Base-by-base conservation (phyloP, 208 protist species). In the Leishmania tarentolae region DNA sequence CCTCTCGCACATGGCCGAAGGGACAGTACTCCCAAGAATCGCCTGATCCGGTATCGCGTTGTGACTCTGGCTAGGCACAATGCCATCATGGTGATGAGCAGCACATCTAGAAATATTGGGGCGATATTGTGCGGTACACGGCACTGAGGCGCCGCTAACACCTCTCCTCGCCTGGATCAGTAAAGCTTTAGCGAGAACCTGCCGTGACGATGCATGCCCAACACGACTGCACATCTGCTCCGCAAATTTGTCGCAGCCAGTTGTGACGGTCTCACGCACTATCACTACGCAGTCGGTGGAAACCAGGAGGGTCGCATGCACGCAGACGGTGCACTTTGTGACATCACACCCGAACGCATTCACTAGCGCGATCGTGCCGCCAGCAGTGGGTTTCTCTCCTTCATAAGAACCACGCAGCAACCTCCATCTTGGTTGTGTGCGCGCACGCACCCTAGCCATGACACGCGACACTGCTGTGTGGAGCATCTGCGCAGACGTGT, bases 381-480 rank as follows among this genome's bases (percentile, higher is more conserved):
- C 83, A 15, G 90, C 84, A 52, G 77, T 76, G 28, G 86, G 63
- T 79, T 91, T 88, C 83, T 91, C 90, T 1, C 86, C 86, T 76
- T 93, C 91, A 93, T 44, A 93, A 83, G 68, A 93, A 91, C 31
- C 88, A 88, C 28, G 90, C 84, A 0, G 88, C 88, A 72, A 82
- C 88, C 46, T 87, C 78, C 82, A 93, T 87, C 42, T 80, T 74
- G 19, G 83, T 37, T n/a, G 46, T 61, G 61, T 86, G 79, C 35
- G 75, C 81, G 72, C 90, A 91, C 46, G 78, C 57, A 81, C 63
- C 44, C 53, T 74, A 0, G 69, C 69, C 9, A 31, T 42, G 44
- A 40, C 69, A 13, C 47, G 44, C 44, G 89, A 83, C 87, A 93
- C 91, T 28, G 90, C 82, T 1, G 84, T 87, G 81, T 93, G 90